phyloP scores from a whole-genome alignment of 140 eudicot genomes.

The Anethum foeniculum region DNA sequence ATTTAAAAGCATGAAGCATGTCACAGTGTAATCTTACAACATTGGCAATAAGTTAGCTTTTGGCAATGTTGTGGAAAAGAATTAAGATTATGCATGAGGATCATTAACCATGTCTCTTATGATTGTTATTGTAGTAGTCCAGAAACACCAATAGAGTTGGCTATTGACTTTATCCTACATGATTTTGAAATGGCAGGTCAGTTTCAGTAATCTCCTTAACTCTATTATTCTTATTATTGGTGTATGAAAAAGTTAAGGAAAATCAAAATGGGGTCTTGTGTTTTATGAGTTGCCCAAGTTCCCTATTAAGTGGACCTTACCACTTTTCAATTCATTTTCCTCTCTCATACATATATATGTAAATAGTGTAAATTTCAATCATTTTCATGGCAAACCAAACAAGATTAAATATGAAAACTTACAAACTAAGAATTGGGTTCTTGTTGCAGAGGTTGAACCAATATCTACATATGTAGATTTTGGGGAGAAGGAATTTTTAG shows the following conservation, averaged over 20 bases:
- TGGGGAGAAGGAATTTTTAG: conserved; percentile 73
- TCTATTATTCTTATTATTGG: conserved; percentile 4
- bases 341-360: neutral
- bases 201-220: conserved; percentile 7
- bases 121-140: conserved; percentile 34
- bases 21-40: neutral
- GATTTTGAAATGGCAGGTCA: conserved; percentile 97
- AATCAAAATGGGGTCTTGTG: conserved; percentile 13
- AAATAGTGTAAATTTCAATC: neutral
- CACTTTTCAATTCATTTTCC: neutral
- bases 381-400: conserved; percentile 2
- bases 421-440: neutral
- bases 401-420: neutral
- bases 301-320: conserved; percentile 10
- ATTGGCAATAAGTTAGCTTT: neutral
- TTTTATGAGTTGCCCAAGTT: conserved; percentile 7
- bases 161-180: conserved; percentile 89
- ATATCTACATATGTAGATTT: conserved; percentile 83
- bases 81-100: neutral
- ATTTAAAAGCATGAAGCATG: neutral
- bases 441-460: conserved; percentile 77
- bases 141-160: conserved; percentile 74
- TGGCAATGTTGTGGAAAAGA: neutral
- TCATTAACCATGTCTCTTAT: neutral
- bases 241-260: conserved; percentile 10